Evolutionary conservation across 805 yeast species (phyloP), one percentile per base, ranked within the genome.

Genomic region (Ogataea degrootiae): DNA sequence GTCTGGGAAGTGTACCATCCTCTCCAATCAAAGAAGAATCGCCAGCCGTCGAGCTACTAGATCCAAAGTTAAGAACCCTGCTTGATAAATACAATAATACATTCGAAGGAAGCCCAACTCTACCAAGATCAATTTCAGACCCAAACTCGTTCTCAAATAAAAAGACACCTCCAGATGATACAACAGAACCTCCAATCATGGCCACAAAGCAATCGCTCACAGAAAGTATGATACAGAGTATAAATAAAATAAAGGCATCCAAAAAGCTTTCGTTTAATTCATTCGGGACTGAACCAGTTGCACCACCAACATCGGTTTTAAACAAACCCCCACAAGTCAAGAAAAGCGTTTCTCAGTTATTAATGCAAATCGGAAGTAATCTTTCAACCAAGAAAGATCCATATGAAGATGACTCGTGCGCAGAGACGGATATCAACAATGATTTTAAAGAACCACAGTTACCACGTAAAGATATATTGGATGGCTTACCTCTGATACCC

Each of bases 1-100:
- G 46, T 34, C 44, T 38, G 19, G 43, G 51, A 48, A 53, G 56
- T 36, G 53, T 70, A 8, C 70, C 73, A 1, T 73, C 78, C 3
- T 75, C 80, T 4, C 80, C 80, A 0, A 54, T 75, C 39, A 66
- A 60, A 47, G 64, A 61, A 21, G 59, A 57, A 16, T 15, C 54
- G 1, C 45, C 57, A 2, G 53, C 17, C 44, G 52, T 44, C 16
- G 44, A 50, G 8, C 57, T 62, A 6, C 39, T 67, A 40, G 65
- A 61, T 37, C 69, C 69, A 1, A 54, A 55, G 16, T 29, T 67
- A 35, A 57, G 59, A 44, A 46, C 47, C 22, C 60, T 76, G 49
- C 55, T 76, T 16, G 60, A 63, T 6, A 76, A 72, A 49, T 77
- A 75, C 56, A 75, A 75, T 12, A 54, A 67, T 33, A 71, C 68